Evolutionary conservation across 257 asterid species (phyloP).

Genomic region (Agastache rugosa): DNA sequence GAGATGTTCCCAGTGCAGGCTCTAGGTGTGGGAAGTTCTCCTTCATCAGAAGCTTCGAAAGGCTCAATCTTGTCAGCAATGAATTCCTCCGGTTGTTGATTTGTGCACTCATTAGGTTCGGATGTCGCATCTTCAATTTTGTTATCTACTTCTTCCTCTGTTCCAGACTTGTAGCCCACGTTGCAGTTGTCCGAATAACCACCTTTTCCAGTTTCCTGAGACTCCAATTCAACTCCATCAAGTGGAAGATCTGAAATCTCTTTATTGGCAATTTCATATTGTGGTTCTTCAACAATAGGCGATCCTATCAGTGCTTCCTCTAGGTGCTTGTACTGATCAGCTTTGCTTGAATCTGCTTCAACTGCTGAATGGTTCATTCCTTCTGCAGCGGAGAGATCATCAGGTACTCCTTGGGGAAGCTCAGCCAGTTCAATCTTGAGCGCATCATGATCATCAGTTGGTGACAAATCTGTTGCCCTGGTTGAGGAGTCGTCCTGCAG

Average conservation of each 20-base stretch:
- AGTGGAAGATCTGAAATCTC: slow-evolving; percentile 21
- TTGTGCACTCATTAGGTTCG: slow-evolving; percentile 22
- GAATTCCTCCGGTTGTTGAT: not conserved
- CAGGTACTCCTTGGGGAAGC: slow-evolving; percentile 32
- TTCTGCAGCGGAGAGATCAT: slow-evolving; percentile 20
- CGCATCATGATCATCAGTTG: not conserved
- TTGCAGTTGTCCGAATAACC: not conserved
- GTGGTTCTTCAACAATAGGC: slow-evolving; percentile 13
- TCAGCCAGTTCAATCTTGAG: slow-evolving; percentile 21
- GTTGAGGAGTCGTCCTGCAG: not conserved
- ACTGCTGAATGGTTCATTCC: not conserved
- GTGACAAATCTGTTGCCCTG: not conserved
- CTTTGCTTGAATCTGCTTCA: slow-evolving; percentile 11
- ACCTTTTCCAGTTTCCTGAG: not conserved
- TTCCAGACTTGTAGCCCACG: slow-evolving; percentile 8
- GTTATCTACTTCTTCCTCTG: not conserved
- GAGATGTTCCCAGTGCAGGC: not conserved
- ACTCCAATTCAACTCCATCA: slow-evolving; percentile 14
- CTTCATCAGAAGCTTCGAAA: slow-evolving; percentile 18
- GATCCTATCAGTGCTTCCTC: slow-evolving; percentile 25
- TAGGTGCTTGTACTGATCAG: slow-evolving; percentile 12
- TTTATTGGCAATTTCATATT: not conserved
- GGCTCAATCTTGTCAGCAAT: slow-evolving; percentile 1
- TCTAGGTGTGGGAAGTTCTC: not conserved
- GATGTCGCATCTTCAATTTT: not conserved